A percentile compares a stretch with the other conserved stretches of the same genome.
These are phyloP conservation scores for Echium plantagineum DNA, from an alignment of 257 asterid species.

Conservation along the genomic window DNA sequence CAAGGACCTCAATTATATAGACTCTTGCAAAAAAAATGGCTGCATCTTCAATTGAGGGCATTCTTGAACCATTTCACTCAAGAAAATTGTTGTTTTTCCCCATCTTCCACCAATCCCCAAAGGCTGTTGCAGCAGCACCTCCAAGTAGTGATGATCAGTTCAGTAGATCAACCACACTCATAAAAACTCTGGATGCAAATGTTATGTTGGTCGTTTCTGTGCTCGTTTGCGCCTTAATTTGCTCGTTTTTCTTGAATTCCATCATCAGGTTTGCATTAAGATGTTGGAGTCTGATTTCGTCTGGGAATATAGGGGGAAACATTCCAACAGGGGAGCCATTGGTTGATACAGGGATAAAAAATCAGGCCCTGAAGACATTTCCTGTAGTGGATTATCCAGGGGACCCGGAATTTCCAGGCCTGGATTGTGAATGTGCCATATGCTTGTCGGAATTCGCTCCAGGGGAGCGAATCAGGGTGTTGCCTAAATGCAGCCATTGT, in stretches of 20 bases:
- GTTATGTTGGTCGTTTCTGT: not conserved
- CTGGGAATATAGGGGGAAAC: not conserved
- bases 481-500: not conserved
- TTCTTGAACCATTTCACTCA: not conserved
- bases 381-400: not conserved
- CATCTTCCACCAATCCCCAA: not conserved
- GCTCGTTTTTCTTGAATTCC: not conserved
- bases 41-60: not conserved
- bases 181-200: not conserved
- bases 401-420: not conserved
- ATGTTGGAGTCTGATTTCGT: not conserved
- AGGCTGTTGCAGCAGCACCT: not conserved
- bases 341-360: not conserved
- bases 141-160: not conserved
- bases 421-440: not conserved
- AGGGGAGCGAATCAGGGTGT: not conserved
- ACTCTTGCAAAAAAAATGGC: not conserved
- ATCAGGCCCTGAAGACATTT: not conserved
- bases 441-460: not conserved
- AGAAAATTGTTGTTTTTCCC: not conserved
- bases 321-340: not conserved
- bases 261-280: not conserved
- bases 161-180: not conserved
- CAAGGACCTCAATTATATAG: not conserved
- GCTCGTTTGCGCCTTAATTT: not conserved